Evolutionary conservation across 768 basidiomycete genomes (phyloP).

Genomic region (Paxillus rubicundulus): DNA sequence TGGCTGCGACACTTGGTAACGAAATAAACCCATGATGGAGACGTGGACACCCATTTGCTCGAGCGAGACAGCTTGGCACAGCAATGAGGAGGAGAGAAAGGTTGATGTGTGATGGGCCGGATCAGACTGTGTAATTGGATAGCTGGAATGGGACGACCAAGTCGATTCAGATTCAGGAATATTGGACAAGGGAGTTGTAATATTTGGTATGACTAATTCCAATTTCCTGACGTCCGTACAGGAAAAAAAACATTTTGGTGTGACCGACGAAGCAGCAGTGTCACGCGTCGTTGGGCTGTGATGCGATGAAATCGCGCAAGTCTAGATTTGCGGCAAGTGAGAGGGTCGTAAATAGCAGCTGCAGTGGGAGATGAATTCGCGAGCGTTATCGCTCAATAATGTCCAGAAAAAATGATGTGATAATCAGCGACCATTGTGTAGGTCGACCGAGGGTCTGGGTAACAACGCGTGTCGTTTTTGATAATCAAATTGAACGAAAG

Average conservation of each 20-base stretch:
- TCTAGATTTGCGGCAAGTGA: background rate
- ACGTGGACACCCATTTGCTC: background rate
- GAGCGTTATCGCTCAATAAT: background rate
- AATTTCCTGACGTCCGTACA: slow-evolving; percentile 6
- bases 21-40: background rate
- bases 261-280: no score
- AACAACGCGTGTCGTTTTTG: no score
- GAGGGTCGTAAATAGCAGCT: background rate
- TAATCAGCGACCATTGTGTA: background rate
- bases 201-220: slow-evolving; percentile 4
- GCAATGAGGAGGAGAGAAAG: background rate
- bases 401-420: background rate
- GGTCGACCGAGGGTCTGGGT: background rate
- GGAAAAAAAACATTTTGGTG: background rate
- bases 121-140: background rate
- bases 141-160: background rate
- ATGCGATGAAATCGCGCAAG: background rate
- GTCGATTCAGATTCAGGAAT: background rate
- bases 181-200: background rate
- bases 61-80: background rate
- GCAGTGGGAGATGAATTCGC: background rate
- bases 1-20: no score
- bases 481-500: background rate
- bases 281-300: background rate
- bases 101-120: no score